A percentile compares a stretch with the other conserved stretches of the same genome.
phyloP scores from a whole-genome alignment of 805 yeast genomes.

The Teunomyces atbi region DNA sequence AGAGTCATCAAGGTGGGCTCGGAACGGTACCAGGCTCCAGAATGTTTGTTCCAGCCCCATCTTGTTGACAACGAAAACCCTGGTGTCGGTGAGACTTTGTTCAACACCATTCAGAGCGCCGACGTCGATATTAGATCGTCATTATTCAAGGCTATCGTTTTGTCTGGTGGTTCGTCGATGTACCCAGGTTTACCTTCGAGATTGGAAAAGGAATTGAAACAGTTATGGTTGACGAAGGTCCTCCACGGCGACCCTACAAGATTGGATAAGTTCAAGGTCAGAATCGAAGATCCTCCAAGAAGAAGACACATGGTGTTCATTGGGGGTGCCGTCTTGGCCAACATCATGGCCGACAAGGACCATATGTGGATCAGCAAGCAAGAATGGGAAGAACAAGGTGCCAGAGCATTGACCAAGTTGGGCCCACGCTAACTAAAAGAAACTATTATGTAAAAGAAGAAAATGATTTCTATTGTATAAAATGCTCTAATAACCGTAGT shows the following conservation, averaged over 20 bases:
- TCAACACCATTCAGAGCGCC: conserved; percentile 90
- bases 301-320: conserved; percentile 98
- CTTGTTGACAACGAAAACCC: conserved; percentile 95
- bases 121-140: conserved; percentile 91
- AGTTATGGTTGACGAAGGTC: conserved; percentile 89
- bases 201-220: conserved; percentile 93
- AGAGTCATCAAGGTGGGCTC: conserved; percentile 90
- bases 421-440: conserved; percentile 75
- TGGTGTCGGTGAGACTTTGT: conserved; percentile 87
- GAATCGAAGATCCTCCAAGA: conserved; percentile 98
- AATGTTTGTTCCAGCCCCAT: conserved; percentile 93
- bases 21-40: conserved; percentile 95
- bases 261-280: conserved; percentile 86
- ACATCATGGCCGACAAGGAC: conserved; percentile 96
- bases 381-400: conserved; percentile 98
- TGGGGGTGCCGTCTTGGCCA: conserved; percentile 98
- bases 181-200: conserved; percentile 97
- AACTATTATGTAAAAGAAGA: not conserved
- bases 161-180: conserved; percentile 98
- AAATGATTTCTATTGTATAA: not conserved
- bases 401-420: conserved; percentile 77
- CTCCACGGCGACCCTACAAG: conserved; percentile 84
- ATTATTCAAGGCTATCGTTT: conserved; percentile 85
- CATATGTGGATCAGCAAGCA: conserved; percentile 96
- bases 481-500: conserved; percentile 21